A percentile compares a stretch with the other conserved stretches of the same genome.
phyloP scores from a whole-genome alignment of 306 rosid genomes.

The Cotoneaster glaucophyllus region DNA sequence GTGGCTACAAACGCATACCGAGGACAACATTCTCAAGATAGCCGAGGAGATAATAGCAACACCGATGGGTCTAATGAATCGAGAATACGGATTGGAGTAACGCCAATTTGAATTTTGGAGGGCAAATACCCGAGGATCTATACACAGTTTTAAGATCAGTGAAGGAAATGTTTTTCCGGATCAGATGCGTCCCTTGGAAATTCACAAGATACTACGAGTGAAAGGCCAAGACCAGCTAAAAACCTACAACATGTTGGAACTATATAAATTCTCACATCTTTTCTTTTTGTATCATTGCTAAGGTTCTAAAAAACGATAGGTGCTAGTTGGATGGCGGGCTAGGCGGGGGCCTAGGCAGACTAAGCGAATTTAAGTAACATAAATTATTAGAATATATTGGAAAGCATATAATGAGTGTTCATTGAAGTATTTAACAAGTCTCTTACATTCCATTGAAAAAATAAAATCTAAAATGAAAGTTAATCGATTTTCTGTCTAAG shows the following conservation, averaged over 20 bases:
- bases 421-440: too few species aligned
- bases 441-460: too few species aligned
- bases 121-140: conserved; percentile 58
- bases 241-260: background rate
- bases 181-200: conserved; percentile 32
- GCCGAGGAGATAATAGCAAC: conserved; percentile 29
- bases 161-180: conserved; percentile 66
- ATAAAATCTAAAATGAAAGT: too few species aligned
- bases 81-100: conserved; percentile 39
- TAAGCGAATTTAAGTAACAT: too few species aligned
- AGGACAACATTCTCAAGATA: conserved; percentile 40
- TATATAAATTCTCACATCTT: background rate
- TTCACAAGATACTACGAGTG: conserved; percentile 37
- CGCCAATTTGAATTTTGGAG: conserved; percentile 49
- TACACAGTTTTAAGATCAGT: conserved; percentile 53
- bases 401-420: too few species aligned
- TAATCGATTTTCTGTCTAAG: too few species aligned
- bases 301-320: too few species aligned
- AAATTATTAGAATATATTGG: too few species aligned
- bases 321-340: too few species aligned
- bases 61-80: conserved; percentile 35
- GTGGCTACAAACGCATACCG: conserved; percentile 41
- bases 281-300: background rate
- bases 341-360: too few species aligned
- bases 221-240: conserved; percentile 51